Evolutionary conservation across 768 basidiomycete species (phyloP), one percentile per base, ranked within the genome.

Genomic region (Mycena galopus): DNA sequence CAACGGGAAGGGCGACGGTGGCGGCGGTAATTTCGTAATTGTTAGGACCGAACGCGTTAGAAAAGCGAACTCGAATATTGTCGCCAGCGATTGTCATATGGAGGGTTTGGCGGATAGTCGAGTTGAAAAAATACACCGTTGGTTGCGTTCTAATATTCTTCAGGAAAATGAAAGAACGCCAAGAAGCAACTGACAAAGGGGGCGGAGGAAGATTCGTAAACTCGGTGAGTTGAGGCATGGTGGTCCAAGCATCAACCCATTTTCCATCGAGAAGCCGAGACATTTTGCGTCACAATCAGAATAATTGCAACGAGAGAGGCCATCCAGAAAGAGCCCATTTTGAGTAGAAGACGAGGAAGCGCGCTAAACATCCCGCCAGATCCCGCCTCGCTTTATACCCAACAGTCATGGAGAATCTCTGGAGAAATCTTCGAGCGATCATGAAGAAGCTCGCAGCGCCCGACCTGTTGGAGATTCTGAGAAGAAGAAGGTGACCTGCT

Each of bases 91-190:
- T 75, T 9, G 86, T 82, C 69, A 85, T 81, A 67, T 86, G 85
- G 6, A 89, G 72, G 3, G 87, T 88, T 75, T 88, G 87, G 0
- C 88, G 86, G 69, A 89, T 81, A 21, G 87, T 88, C 16, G 83
- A 78, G 75, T 89, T 85, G 64, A 70, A 69, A n/a, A 77, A 88
- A 88, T 39, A 88, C 85, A 30, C 72, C 65, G 23, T 72, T 76
- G 21, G 80, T 67, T 11, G 67, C 73, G 67, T 78, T 81, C 77
- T 79, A 44, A 23, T 7, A 21, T 71, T 56, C 73, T 30, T 71
- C 57, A 61, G 25, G 37, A 50, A 32, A 35, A 29, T 21, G 44
- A 14, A 19, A 32, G 29, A 27, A 16, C n/a, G 23, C 4, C 17
- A 23, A 44, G 14, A 62, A 30, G 11, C 12, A 47, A 70, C 70